These are phyloP conservation scores for Neurospora discreta DNA, from an alignment of 495 filamentous ascomycete genomes.

Conservation along the genomic window DNA sequence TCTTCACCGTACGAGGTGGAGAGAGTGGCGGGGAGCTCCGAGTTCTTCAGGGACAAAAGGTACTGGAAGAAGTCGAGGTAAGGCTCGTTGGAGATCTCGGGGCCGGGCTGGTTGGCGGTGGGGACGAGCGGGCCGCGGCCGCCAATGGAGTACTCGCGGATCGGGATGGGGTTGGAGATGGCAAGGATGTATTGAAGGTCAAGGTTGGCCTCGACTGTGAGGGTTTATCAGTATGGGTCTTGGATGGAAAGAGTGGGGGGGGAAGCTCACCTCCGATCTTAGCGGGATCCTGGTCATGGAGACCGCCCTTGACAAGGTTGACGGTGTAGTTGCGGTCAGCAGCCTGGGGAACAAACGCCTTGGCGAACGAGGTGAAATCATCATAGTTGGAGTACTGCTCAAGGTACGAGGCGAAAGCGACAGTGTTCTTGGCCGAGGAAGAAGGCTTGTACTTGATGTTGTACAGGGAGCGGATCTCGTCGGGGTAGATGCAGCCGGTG, in stretches of 20 bases:
- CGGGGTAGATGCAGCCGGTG: slow-evolving; percentile 41
- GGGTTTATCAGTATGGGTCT: neutral
- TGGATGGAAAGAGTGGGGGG: too few relatives aligned
- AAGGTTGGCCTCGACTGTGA: slow-evolving; percentile 54
- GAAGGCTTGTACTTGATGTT: slow-evolving; percentile 30
- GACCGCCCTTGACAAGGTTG: slow-evolving; percentile 46
- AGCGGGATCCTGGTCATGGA: slow-evolving; percentile 30
- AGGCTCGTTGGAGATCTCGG: slow-evolving; percentile 57
- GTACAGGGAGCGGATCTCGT: slow-evolving; percentile 50
- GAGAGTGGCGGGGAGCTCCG: slow-evolving; percentile 59
- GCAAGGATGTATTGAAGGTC: slow-evolving; percentile 62
- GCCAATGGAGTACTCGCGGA: slow-evolving; percentile 32
- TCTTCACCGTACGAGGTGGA: slow-evolving; percentile 76
- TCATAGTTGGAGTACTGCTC: slow-evolving; percentile 49
- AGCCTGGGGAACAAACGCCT: slow-evolving; percentile 35
- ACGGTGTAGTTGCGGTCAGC: slow-evolving; percentile 48
- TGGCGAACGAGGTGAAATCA: slow-evolving; percentile 43
- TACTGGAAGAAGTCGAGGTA: slow-evolving; percentile 64
- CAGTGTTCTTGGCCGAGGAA: slow-evolving; percentile 10
- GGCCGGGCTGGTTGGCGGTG: slow-evolving; percentile 39
- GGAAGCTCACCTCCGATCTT: slow-evolving; percentile 17
- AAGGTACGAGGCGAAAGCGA: slow-evolving; percentile 37
- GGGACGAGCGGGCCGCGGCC: slow-evolving; percentile 45
- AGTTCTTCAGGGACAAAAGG: slow-evolving; percentile 21
- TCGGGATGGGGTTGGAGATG: slow-evolving; percentile 23